Evolutionary conservation across 306 rosid species (phyloP).

Genomic region (Casuarina cunninghamiana): DNA sequence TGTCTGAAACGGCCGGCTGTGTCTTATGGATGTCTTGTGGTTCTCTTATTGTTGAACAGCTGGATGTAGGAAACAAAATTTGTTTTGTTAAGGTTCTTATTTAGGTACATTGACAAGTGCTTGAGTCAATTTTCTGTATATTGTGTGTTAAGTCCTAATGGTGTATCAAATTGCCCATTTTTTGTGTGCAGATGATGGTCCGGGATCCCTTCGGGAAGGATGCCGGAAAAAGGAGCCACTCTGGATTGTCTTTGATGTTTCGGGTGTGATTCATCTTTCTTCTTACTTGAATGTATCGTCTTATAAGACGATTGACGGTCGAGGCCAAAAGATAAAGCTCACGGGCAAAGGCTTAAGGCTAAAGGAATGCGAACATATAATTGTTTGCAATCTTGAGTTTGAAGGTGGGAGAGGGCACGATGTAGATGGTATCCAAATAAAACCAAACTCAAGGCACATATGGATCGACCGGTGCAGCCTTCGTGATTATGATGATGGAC

Average conservation of each 20-base stretch:
- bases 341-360: slow-evolving; percentile 40
- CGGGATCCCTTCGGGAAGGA: slow-evolving; percentile 75
- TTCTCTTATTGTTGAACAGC: neutral
- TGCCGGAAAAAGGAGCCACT: slow-evolving; percentile 64
- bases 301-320: slow-evolving; percentile 41
- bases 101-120: neutral
- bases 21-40: neutral
- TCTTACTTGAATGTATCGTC: slow-evolving; percentile 34
- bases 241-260: slow-evolving; percentile 74
- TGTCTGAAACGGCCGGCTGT: neutral
- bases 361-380: slow-evolving; percentile 41
- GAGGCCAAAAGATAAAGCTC: slow-evolving; percentile 39
- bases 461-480: slow-evolving; percentile 47
- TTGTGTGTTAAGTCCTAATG: neutral
- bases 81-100: neutral
- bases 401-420: slow-evolving; percentile 45
- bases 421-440: slow-evolving; percentile 44
- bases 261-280: slow-evolving; percentile 49
- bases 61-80: neutral
- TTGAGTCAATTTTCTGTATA: neutral
- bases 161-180: neutral
- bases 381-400: slow-evolving; percentile 43
- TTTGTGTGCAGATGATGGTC: slow-evolving; percentile 62
- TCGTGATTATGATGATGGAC: slow-evolving; percentile 41
- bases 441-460: slow-evolving; percentile 40